phyloP scores from a whole-genome alignment of 768 basidiomycete species.

The Suillus ampliporus region DNA sequence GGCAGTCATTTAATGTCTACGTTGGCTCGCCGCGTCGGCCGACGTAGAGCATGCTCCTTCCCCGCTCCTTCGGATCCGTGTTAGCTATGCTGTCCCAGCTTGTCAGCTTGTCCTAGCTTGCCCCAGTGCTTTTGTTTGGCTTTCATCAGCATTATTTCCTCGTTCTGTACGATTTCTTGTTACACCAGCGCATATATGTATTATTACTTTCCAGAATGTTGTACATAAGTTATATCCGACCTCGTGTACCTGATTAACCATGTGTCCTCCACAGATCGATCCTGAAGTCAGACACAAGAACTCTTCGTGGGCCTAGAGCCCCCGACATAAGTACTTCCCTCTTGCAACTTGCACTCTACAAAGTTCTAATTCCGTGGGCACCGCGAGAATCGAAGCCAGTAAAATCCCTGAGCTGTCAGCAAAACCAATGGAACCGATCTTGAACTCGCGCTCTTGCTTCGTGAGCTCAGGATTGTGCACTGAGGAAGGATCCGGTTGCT shows the following conservation, averaged over 20 bases:
- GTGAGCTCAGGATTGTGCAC: constrained; percentile 60
- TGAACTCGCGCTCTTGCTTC: constrained; percentile 84
- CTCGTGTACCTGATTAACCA: constrained; percentile 13
- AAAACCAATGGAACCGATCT: constrained; percentile 89
- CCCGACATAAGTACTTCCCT: constrained; percentile 73
- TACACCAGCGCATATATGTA: constrained; percentile 7
- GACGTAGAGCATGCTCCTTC: constrained; percentile 9
- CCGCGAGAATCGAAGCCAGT: constrained; percentile 44
- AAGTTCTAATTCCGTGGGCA: constrained; percentile 67
- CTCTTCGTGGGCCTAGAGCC: constrained; percentile 44
- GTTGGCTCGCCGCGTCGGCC: constrained; percentile 35
- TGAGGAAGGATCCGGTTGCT: constrained; percentile 53
- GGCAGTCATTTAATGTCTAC: constrained; percentile 71
- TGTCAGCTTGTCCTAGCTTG: too few species aligned
- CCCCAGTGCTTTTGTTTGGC: constrained; percentile 15
- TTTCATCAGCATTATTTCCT: constrained; percentile 3
- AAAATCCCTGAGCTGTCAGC: constrained; percentile 79
- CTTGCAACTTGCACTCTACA: constrained; percentile 73
- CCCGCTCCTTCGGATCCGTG: neutral
- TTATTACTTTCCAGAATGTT: neutral
- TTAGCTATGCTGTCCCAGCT: constrained; percentile 6
- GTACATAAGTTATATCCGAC: constrained; percentile 6
- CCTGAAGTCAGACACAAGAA: neutral
- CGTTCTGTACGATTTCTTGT: neutral
- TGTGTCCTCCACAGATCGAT: neutral